phyloP scores from a whole-genome alignment of 208 protist genomes.

The Zelonia costaricensis region DNA sequence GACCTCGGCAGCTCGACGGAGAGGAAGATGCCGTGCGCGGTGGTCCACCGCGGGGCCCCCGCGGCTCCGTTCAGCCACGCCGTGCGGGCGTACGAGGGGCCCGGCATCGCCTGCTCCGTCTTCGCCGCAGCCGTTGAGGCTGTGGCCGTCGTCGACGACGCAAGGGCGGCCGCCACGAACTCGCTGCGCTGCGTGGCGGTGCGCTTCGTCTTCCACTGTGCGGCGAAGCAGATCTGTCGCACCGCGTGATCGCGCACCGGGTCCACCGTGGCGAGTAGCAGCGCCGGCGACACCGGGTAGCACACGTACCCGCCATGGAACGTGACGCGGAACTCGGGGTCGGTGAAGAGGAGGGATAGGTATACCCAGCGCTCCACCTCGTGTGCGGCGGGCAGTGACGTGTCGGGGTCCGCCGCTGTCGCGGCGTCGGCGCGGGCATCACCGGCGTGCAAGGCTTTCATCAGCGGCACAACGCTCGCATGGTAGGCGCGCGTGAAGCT shows the following conservation, averaged over 20 bases:
- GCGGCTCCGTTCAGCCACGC: constrained; percentile 19
- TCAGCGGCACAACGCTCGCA: constrained; percentile 16
- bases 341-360: constrained; percentile 47
- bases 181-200: too few species aligned
- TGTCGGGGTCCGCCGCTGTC: neutral
- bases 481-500: constrained; percentile 6
- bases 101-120: neutral
- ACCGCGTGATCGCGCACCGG: constrained; percentile 1
- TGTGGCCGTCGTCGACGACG: too few species aligned
- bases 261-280: constrained; percentile 39
- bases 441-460: constrained; percentile 2
- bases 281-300: constrained; percentile 59
- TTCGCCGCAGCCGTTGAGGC: too few species aligned
- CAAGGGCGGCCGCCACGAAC: too few species aligned
- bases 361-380: constrained; percentile 43
- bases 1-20: too few species aligned
- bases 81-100: too few species aligned
- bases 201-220: constrained; percentile 2
- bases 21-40: constrained; percentile 22
- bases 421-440: neutral
- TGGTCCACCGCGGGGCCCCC: constrained; percentile 17
- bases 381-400: constrained; percentile 4
- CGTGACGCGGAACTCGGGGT: constrained; percentile 64
- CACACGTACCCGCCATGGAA: constrained; percentile 42
- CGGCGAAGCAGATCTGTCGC: neutral